Base-by-base conservation (phyloP, 2,329 filamentous ascomycete genomes). In the Phyllosticta paracitricarpa region DNA sequence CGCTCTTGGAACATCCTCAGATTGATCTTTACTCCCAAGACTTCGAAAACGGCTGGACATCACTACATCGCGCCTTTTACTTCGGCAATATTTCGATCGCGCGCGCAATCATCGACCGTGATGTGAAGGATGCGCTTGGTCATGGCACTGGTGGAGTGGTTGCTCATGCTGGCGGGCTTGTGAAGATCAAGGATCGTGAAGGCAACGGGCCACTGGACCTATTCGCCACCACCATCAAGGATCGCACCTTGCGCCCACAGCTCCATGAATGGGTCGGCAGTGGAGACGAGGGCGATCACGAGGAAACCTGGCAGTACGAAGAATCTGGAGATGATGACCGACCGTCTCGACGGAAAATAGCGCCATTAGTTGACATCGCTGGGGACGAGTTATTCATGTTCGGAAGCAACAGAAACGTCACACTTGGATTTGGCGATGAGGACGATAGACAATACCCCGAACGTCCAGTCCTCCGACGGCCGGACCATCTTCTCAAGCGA, bases 151-250 rank as follows among this genome's bases (percentile, higher is more conserved):
- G 81, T 25, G 82, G 80, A 14, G 78, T 83, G 19, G 76, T 81
- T 22, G 80, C 84, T 65, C 84, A 84, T 68, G 83, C 86, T 33
- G 86, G 87, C 9, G 87, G 87, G 28, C 77, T 97, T 52, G 92
- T 97, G 69, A 97, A 96, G 77, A 90, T 94, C 58, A 99, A 97
- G 73, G 94, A 99, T 69, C 86, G 89, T 62, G 94, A 97, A 75
- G 93, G 93, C 9, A 91, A 95, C 70, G 96, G 91, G 66, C 93
- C 94, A 0, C 93, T 97, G 66, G 94, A 97, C 72, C 77, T 99
- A 10, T 97, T 96, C 68, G 89, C 90, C 64, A 85, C 89, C 51
- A 96, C 91, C 0, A 94, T 97, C 67, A 87, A 88, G 57, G 82
- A 89, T 61, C 84, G 89, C n/a, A 84, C 83, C n/a, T 72, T 91